Conservation (phyloP, 768 basidiomycete species). For the Mycena indigotica region DNA sequence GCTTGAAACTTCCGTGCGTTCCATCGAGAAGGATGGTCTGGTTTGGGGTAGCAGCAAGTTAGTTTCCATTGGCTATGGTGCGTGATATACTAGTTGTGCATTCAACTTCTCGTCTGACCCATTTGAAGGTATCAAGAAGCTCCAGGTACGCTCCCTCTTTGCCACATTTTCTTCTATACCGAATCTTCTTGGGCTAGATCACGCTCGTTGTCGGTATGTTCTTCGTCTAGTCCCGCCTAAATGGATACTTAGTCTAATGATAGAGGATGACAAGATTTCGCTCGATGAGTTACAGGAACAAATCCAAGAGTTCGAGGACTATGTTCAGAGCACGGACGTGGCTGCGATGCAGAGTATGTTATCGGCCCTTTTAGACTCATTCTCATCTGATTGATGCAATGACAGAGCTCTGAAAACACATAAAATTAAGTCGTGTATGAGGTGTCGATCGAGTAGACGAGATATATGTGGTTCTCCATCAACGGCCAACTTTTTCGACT, state of each 20-base stretch:
- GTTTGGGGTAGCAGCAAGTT: constrained; percentile 95
- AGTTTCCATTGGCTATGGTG: constrained; percentile 83
- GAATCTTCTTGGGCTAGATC: constrained; percentile 35
- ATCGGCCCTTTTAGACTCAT: neutral
- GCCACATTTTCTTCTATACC: constrained; percentile 33
- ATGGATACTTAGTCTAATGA: constrained; percentile 2
- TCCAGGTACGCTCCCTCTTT: constrained; percentile 61
- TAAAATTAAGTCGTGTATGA: constrained; percentile 7
- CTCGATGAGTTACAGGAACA: constrained; percentile 92
- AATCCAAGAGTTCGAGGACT: constrained; percentile 82
- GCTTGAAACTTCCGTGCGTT: constrained; percentile 81
- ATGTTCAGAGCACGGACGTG: constrained; percentile 88
- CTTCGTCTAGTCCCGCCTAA: neutral
- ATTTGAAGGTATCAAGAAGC: constrained; percentile 77
- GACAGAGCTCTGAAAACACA: constrained; percentile 20
- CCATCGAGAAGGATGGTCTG: constrained; percentile 86
- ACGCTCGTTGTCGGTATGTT: constrained; percentile 59
- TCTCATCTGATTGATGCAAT: neutral
- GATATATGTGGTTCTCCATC: constrained; percentile 13
- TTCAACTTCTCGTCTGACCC: constrained; percentile 2
- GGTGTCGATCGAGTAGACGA: constrained; percentile 16
- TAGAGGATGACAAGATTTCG: constrained; percentile 95
- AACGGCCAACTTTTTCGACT: constrained; percentile 19
- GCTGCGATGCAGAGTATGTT: constrained; percentile 90
- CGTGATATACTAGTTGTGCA: neutral